These are phyloP conservation scores for Boletus rufocinnamomeus DNA, from an alignment of 768 basidiomycete species.

Conservation along the genomic window DNA sequence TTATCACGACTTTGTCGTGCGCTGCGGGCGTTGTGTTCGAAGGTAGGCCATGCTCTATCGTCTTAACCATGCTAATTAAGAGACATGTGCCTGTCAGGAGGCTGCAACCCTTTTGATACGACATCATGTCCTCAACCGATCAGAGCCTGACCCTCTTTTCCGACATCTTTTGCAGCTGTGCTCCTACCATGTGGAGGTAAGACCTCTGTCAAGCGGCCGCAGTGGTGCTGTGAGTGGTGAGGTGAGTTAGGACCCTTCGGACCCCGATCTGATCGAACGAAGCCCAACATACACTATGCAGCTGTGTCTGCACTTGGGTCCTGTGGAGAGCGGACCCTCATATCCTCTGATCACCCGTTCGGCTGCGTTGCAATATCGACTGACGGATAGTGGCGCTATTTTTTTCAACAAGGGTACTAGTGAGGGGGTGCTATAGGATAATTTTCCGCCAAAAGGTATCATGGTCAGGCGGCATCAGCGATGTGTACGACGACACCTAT, in stretches of 20 bases:
- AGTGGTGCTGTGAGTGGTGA: conserved; percentile 81
- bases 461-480: neutral
- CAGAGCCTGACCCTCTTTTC: conserved; percentile 62
- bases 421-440: conserved; percentile 55
- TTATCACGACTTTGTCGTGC: conserved; percentile 62
- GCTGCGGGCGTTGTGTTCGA: conserved; percentile 53
- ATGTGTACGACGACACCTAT: neutral
- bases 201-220: conserved; percentile 68
- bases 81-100: conserved; percentile 36
- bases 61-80: neutral
- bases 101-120: conserved; percentile 60
- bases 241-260: conserved; percentile 39
- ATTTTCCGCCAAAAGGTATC: neutral
- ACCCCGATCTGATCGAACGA: neutral
- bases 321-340: conserved; percentile 36
- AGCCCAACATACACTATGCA: conserved; percentile 26
- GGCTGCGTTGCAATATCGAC: conserved; percentile 66
- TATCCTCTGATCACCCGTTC: conserved; percentile 50
- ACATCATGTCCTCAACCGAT: conserved; percentile 57
- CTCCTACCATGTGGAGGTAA: conserved; percentile 71
- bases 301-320: conserved; percentile 65
- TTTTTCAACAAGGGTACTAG: conserved; percentile 79
- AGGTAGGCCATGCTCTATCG: conserved; percentile 40
- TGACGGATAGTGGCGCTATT: conserved; percentile 62
- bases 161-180: conserved; percentile 60